Conservation (phyloP, 106 monocot species). For the Dendrobium chrysotoxum region DNA sequence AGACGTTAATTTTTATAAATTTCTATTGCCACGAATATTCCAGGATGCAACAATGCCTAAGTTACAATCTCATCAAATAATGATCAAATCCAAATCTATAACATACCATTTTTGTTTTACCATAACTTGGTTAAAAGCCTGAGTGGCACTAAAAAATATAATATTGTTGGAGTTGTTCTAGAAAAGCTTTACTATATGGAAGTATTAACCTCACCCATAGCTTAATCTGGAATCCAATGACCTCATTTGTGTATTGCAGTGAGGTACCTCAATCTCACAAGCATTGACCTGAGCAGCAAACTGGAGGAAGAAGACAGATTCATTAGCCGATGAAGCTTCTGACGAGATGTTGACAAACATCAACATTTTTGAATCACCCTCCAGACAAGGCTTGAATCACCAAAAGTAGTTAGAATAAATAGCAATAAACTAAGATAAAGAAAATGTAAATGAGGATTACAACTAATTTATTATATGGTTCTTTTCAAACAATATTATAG, state of each 20-base stretch:
- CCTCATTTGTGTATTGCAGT: conserved; percentile 44
- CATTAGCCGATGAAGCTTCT: conserved; percentile 48
- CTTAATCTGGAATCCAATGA: conserved; percentile 29
- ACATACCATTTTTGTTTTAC: too few relatives aligned
- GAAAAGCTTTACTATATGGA: neutral
- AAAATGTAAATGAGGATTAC: neutral
- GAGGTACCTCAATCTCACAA: conserved; percentile 72
- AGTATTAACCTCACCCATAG: conserved; percentile 21
- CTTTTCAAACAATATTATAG: too few relatives aligned
- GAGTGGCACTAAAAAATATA: too few relatives aligned
- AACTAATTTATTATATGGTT: neutral
- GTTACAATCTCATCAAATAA: too few relatives aligned
- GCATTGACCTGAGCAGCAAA: conserved; percentile 82
- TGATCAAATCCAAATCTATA: too few relatives aligned
- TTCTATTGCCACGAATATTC: too few relatives aligned
- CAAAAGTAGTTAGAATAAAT: neutral
- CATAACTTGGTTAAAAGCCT: too few relatives aligned
- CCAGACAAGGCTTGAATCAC: conserved; percentile 66
- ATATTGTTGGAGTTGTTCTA: too few relatives aligned
- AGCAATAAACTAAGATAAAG: neutral
- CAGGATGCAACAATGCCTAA: too few relatives aligned
- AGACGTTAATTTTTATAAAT: too few relatives aligned
- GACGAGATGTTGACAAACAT: conserved; percentile 94
- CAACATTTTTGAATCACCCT: conserved; percentile 81
- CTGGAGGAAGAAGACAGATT: conserved; percentile 72